phyloP scores from a whole-genome alignment of 148 eudicot species.

The Vaccinium myrtillus region DNA sequence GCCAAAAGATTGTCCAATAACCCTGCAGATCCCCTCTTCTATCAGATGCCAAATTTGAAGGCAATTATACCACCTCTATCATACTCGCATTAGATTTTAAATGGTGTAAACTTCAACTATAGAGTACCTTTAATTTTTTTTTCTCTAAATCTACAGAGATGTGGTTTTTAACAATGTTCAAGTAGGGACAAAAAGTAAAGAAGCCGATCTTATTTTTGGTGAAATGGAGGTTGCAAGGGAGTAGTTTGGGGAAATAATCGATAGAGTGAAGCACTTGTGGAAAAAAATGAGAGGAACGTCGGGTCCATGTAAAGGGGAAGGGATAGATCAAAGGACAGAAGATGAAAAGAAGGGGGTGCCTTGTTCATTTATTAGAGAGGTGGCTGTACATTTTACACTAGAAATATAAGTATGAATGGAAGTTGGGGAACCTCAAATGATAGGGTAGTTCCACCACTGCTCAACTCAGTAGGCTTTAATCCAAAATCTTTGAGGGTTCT shows the following conservation, averaged over 20 bases:
- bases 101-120: neutral
- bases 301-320: neutral
- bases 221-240: neutral
- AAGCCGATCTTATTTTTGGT: neutral
- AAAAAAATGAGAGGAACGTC: neutral
- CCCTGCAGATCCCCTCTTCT: neutral
- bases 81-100: neutral
- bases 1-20: neutral
- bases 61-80: neutral
- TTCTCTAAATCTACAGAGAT: neutral
- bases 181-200: neutral
- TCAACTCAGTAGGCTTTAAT: neutral
- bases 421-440: too few species aligned
- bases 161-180: neutral
- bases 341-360: neutral
- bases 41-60: neutral
- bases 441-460: too few species aligned
- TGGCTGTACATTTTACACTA: neutral
- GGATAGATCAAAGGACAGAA: neutral
- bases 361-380: neutral
- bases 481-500: conserved; percentile 2
- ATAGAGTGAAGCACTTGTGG: neutral
- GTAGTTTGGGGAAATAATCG: neutral
- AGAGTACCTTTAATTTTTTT: neutral
- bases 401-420: neutral